Evolutionary conservation across 176 grass and related monocot species (phyloP).

Genomic region (Puya raimondii): DNA sequence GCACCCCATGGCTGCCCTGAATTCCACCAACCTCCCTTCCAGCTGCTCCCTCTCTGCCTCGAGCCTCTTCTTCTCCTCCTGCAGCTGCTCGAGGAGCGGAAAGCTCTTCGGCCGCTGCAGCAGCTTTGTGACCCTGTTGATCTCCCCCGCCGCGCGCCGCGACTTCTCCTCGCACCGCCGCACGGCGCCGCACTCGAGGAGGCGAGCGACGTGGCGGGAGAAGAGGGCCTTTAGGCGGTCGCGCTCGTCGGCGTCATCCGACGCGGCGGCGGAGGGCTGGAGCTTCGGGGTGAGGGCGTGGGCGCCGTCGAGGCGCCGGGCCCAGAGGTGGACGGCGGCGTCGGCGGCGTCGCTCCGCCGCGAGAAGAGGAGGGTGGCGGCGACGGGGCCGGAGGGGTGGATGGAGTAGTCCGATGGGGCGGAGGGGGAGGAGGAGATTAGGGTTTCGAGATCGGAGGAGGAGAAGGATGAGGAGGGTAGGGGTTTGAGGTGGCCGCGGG

Average conservation of each 20-base stretch:
- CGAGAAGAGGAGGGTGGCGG: constrained; percentile 35
- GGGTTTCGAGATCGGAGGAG: constrained; percentile 32
- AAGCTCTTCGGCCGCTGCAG: constrained; percentile 11
- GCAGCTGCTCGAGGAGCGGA: constrained; percentile 23
- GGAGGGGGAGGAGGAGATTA: constrained; percentile 29
- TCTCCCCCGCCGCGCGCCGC: constrained; percentile 13
- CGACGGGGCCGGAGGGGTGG: constrained; percentile 24
- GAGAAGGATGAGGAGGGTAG: not conserved
- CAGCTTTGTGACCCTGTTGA: constrained; percentile 17
- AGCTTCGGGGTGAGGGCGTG: constrained; percentile 40
- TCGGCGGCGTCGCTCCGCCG: constrained; percentile 32
- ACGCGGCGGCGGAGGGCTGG: not conserved
- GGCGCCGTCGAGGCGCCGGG: constrained; percentile 48
- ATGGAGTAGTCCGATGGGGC: constrained; percentile 16
- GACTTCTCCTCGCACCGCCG: constrained; percentile 22
- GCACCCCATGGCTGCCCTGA: constrained; percentile 35
- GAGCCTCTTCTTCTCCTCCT: constrained; percentile 26
- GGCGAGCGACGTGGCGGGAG: constrained; percentile 29
- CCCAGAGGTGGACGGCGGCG: constrained; percentile 50
- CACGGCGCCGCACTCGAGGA: constrained; percentile 33
- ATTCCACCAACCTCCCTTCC: constrained; percentile 40
- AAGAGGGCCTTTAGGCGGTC: constrained; percentile 43
- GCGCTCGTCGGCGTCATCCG: constrained; percentile 17
- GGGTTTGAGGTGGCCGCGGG: not conserved
- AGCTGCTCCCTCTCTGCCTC: constrained; percentile 39